Evolutionary conservation across 495 filamentous ascomycete species (phyloP).

Genomic region (Evansstolkia leycettana): DNA sequence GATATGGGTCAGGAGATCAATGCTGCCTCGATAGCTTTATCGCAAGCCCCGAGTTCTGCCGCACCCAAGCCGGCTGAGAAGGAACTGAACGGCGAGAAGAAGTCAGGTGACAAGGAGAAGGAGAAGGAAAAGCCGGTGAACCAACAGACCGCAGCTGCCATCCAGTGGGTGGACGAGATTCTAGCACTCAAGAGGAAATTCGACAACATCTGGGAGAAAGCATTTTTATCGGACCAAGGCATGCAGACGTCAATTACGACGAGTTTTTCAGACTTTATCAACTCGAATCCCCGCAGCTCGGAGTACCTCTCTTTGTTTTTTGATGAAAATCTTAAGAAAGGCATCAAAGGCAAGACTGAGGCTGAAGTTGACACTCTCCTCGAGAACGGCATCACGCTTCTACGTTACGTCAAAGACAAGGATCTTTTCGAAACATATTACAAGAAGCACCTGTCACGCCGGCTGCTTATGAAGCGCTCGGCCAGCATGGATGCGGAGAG

Average conservation of each 20-base stretch:
- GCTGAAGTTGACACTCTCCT: slow-evolving; percentile 75
- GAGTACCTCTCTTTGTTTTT: slow-evolving; percentile 96
- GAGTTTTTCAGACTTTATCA: slow-evolving; percentile 86
- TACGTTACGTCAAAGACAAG: slow-evolving; percentile 81
- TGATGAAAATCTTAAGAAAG: slow-evolving; percentile 90
- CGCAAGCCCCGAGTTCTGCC: slow-evolving; percentile 11
- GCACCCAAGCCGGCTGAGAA: slow-evolving; percentile 16
- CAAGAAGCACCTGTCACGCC: slow-evolving; percentile 87
- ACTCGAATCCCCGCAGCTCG: slow-evolving; percentile 65
- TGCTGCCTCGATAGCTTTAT: slow-evolving; percentile 34
- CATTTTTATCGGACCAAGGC: slow-evolving; percentile 63
- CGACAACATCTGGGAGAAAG: slow-evolving; percentile 56
- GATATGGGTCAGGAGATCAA: slow-evolving; percentile 78
- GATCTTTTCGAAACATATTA: slow-evolving; percentile 97
- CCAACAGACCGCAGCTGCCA: slow-evolving; percentile 65
- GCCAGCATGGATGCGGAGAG: slow-evolving; percentile 84
- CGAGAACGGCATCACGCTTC: slow-evolving; percentile 77
- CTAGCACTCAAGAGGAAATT: slow-evolving; percentile 80
- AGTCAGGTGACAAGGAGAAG: slow-evolving; percentile 30
- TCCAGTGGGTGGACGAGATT: slow-evolving; percentile 93
- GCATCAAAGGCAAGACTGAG: slow-evolving; percentile 86
- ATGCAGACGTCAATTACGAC: slow-evolving; percentile 70
- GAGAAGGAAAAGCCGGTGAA: slow-evolving; percentile 40
- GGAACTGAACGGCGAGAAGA: slow-evolving; percentile 22
- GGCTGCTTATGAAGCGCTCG: slow-evolving; percentile 75